Conservation (phyloP, 2,329 filamentous ascomycete genomes). For the Neofusicoccum laricinum region DNA sequence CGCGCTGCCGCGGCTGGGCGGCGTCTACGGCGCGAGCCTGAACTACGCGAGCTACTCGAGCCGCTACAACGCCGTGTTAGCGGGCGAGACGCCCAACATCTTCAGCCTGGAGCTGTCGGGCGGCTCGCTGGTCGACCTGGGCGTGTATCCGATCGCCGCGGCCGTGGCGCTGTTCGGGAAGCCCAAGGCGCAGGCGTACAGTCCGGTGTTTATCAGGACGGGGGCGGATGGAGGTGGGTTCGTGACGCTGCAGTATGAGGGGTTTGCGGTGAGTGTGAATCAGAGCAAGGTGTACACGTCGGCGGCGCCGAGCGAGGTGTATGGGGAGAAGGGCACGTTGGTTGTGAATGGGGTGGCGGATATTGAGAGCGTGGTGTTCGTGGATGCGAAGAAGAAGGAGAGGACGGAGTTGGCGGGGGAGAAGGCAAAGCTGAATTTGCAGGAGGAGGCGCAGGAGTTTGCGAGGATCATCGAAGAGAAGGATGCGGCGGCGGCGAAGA, state of each 20-base stretch:
- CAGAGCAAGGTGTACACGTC: conserved; percentile 45
- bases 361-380: conserved; percentile 40
- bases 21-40: conserved; percentile 44
- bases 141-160: conserved; percentile 48
- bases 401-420: conserved; percentile 37
- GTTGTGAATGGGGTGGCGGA: conserved; percentile 45
- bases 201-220: conserved; percentile 42
- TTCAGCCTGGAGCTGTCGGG: conserved; percentile 48
- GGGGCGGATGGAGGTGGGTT: conserved; percentile 48
- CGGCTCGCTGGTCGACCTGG: conserved; percentile 48
- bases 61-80: conserved; percentile 47
- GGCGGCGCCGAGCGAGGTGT: conserved; percentile 45
- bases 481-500: conserved; percentile 36
- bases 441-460: conserved; percentile 47
- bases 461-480: conserved; percentile 41
- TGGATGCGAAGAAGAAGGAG: conserved; percentile 43
- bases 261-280: conserved; percentile 44
- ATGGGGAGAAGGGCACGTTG: conserved; percentile 48
- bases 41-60: conserved; percentile 45
- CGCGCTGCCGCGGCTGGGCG: conserved; percentile 38
- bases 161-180: conserved; percentile 48
- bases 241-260: conserved; percentile 43
- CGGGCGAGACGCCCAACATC: conserved; percentile 47
- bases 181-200: conserved; percentile 41
- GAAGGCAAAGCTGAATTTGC: conserved; percentile 44